Evolutionary conservation across 805 yeast species (phyloP), one percentile per base, ranked within the genome.

Genomic region (Hanseniaspora lindneri): DNA sequence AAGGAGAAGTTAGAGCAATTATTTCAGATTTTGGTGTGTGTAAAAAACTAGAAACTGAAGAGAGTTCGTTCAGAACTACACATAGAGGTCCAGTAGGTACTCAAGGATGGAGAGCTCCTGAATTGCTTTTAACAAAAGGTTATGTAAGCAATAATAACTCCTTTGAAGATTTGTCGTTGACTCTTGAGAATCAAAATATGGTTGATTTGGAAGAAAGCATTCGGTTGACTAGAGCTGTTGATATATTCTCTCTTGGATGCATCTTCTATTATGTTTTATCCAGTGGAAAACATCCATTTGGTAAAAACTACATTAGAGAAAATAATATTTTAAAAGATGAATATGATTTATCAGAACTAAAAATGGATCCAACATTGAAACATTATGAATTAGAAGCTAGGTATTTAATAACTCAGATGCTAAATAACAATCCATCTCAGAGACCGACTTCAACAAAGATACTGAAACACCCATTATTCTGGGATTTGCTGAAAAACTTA

Each of bases 61-160:
- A 92, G 63, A 83, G 95, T 1, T 84, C 95, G 1, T 89, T 89
- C 63, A 74, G 89, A 53, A 95, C 96, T 0, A 89, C 95, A 0
- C 80, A 92, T 0, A 87, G 85, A 29, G 80, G 86, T 57, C 94
- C 94, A 17, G 95, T 96, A 0, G 98, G 98, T 1, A 92, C 98
- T 0, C 76, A 92, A 3, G 99, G 99, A 3, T 92, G 98, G 98
- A 74, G 96, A 56, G 97, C 99, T 0, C 98, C 98, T 0, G 98
- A 92, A 58, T 63, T 85, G 29, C 64, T 85, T 32, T 59, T 57
- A 52, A 53, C 14, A 42, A 53, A 41, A 39, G 50, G 32, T 42
- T 50, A 36, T 27, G 8, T 41, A 6, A 50, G 44, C 16, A 35
- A 7, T 52, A 53, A 50, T 21, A 28, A 52, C 55, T n/a, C 36